These are phyloP conservation scores for Anthostomella pinea DNA, from an alignment of 2,329 filamentous ascomycete species.

Conservation along the genomic window DNA sequence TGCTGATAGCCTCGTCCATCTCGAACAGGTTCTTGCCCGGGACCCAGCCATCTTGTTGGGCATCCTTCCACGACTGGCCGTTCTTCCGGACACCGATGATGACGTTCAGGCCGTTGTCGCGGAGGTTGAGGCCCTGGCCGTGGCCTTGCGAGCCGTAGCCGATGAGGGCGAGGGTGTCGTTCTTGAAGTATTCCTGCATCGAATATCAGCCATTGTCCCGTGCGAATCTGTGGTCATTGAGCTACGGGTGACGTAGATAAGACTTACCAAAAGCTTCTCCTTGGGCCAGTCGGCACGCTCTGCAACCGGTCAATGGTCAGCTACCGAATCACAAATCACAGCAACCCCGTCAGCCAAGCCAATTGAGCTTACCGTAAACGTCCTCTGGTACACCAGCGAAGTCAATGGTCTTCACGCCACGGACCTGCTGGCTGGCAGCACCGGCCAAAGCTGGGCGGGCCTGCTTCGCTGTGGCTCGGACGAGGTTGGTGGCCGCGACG, in stretches of 20 bases:
- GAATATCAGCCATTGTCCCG: slow-evolving; percentile 19
- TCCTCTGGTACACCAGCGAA: slow-evolving; percentile 94
- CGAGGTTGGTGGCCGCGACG: slow-evolving; percentile 56
- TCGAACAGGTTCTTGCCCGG: slow-evolving; percentile 99
- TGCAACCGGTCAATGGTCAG: slow-evolving; percentile 40
- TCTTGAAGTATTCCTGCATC: slow-evolving; percentile 93
- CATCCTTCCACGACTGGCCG: slow-evolving; percentile 98
- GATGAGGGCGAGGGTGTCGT: slow-evolving; percentile 98
- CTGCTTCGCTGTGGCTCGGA: slow-evolving; percentile 50
- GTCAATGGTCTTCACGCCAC: slow-evolving; percentile 98
- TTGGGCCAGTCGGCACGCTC: slow-evolving; percentile 98
- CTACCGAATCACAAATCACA: slow-evolving; percentile 9
- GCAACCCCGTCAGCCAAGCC: slow-evolving; percentile 11
- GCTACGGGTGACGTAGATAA: too few relatives aligned
- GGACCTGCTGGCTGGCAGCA: slow-evolving; percentile 58
- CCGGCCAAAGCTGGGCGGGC: slow-evolving; percentile 47
- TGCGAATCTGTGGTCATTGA: too few relatives aligned
- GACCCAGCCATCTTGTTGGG: slow-evolving; percentile 94
- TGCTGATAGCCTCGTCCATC: slow-evolving; percentile 90
- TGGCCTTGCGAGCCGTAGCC: slow-evolving; percentile 98
- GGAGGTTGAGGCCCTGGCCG: slow-evolving; percentile 98
- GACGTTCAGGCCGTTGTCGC: slow-evolving; percentile 99
- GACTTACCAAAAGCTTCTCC: slow-evolving; percentile 91
- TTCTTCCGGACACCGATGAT: slow-evolving; percentile 98
- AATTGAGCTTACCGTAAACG: slow-evolving; percentile 74